Evolutionary conservation across 2,329 filamentous ascomycete genomes (phyloP).

Genomic region (Mollisiaceae sp.): DNA sequence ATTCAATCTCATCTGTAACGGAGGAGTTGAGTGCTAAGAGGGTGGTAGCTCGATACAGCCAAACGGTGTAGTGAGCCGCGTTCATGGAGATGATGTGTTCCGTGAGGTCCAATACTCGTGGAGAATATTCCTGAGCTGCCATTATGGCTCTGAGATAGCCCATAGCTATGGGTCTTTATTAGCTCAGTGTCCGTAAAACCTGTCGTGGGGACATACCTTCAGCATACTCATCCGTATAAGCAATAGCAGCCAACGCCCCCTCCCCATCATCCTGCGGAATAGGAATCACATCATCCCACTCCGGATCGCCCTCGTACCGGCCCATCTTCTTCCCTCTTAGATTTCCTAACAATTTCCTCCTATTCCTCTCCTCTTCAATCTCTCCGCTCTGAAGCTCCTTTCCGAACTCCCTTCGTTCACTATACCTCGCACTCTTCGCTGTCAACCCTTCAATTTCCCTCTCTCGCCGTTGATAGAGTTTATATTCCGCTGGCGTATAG

Average conservation of each 20-base stretch:
- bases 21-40: slow-evolving; percentile 62
- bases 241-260: slow-evolving; percentile 86
- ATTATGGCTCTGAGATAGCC: slow-evolving; percentile 93
- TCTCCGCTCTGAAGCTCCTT: slow-evolving; percentile 21
- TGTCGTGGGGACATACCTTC: slow-evolving; percentile 59
- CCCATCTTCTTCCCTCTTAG: slow-evolving; percentile 39
- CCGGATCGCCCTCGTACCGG: slow-evolving; percentile 58
- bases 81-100: slow-evolving; percentile 92
- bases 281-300: slow-evolving; percentile 84
- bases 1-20: slow-evolving; percentile 67
- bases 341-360: slow-evolving; percentile 36
- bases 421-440: slow-evolving; percentile 33
- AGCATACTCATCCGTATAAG: slow-evolving; percentile 87
- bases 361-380: slow-evolving; percentile 37
- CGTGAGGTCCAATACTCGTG: slow-evolving; percentile 79
- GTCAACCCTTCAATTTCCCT: slow-evolving; percentile 30
- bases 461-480: slow-evolving; percentile 30
- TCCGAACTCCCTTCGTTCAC: slow-evolving; percentile 17
- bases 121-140: slow-evolving; percentile 82
- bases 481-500: slow-evolving; percentile 35
- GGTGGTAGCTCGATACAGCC: slow-evolving; percentile 89
- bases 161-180: slow-evolving; percentile 62
- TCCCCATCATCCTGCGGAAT: slow-evolving; percentile 85
- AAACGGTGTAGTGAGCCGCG: slow-evolving; percentile 97
- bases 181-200: background rate